Evolutionary conservation across 2,329 filamentous ascomycete species (phyloP), one percentile per base, ranked within the genome.

Genomic region (Diplodia intermedia): DNA sequence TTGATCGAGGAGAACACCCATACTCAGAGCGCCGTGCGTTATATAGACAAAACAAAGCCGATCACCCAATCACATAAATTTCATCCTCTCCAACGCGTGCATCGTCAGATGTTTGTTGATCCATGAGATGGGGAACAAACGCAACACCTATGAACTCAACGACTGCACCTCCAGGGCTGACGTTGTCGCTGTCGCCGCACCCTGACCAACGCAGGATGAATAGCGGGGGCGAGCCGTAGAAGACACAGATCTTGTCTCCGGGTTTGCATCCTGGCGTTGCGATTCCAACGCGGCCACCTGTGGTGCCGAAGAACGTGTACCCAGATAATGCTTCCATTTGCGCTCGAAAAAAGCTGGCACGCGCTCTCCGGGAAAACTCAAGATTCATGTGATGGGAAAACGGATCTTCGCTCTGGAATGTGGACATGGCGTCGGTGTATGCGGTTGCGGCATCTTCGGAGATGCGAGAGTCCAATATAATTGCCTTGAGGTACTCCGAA

Each of bases 361-460:
- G 15, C 3, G 7, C 7, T 9, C 3, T 0, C 52, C 52, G 4
- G 8, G 52, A 4, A 36, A 20, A 8, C 1, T 20, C 29, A 33
- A 54, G 29, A 1, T 8, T 3, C 12, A 0, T 4, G 26, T n/a
- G 18, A 2, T n/a, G 7, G 14, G 3, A 1, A 1, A 1, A 0
- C 2, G 52, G 18, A 54, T 54, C 3, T 0, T 31, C 15, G 29
- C 29, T 54, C 3, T 18, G n/a, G 1, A n/a, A 31, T n/a, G 36
- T 18, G 8, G 8, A 29, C 52, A 54, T 54, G 20, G 26, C 6
- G 29, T 54, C 52, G 3, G 12, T 11, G 36, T 54, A 54, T 54
- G 52, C 29, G 2, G 2, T 20, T 29, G 18, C 18, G 33, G 29
- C 7, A 14, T 54, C 0, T 4, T 20, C 29, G 1, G 3, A 9